A percentile compares a stretch with the other conserved stretches of the same genome.
These are phyloP conservation scores for Firmiana major DNA, from an alignment of 345 rosid species.

Conservation along the genomic window DNA sequence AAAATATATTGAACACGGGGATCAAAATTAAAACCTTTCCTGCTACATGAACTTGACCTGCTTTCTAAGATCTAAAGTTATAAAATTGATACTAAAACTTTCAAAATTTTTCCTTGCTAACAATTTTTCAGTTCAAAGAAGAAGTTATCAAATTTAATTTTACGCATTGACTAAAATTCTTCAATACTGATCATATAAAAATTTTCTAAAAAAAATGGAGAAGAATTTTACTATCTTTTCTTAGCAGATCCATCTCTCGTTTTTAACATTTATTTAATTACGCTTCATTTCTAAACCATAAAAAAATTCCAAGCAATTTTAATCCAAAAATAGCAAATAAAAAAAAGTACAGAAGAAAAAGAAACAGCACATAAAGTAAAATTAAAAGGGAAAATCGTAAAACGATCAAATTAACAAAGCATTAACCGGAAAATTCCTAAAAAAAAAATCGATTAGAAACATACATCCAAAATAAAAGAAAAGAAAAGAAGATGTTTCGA, in stretches of 20 bases:
- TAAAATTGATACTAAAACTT: background rate
- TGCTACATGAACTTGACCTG: background rate
- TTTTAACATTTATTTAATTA: too few relatives aligned
- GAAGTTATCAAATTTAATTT: background rate
- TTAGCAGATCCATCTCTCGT: background rate
- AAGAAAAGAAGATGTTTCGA: background rate
- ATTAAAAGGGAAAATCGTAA: background rate
- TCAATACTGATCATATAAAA: background rate
- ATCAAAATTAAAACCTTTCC: background rate
- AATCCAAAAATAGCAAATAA: background rate
- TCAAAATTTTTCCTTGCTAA: background rate
- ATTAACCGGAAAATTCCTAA: background rate
- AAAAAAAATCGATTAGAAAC: background rate
- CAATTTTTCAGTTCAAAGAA: background rate
- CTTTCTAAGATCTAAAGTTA: background rate
- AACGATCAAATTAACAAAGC: background rate
- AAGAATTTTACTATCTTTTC: background rate
- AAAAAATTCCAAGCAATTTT: background rate
- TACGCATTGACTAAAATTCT: background rate
- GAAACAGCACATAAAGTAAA: background rate
- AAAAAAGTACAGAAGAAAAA: background rate
- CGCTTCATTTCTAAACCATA: background rate
- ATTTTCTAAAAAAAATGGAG: too few relatives aligned
- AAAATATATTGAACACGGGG: background rate
- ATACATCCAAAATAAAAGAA: background rate